These are phyloP conservation scores for Euclidium syriacum DNA, from an alignment of 345 rosid genomes.

Conservation along the genomic window DNA sequence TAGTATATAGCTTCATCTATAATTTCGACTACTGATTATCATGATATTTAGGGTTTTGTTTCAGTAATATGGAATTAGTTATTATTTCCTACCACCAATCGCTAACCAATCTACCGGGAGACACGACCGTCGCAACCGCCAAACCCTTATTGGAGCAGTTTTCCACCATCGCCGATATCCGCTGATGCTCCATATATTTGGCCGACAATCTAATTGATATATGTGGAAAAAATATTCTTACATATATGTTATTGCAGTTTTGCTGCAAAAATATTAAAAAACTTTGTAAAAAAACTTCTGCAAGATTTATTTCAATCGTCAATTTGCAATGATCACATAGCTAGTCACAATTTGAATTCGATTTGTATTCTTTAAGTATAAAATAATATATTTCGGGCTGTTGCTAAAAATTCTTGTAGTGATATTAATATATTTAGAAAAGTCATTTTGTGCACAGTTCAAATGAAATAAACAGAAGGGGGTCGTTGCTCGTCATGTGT, in stretches of 20 bases:
- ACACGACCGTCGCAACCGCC: too few species aligned
- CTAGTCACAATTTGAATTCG: background rate
- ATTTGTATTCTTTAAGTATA: background rate
- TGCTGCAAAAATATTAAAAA: too few species aligned
- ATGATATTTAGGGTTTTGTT: slow-evolving; percentile 4
- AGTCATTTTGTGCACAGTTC: background rate
- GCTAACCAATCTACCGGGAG: too few species aligned
- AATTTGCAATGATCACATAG: background rate
- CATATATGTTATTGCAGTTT: too few species aligned
- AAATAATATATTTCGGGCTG: background rate
- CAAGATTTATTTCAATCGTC: too few species aligned
- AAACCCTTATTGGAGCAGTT: too few species aligned
- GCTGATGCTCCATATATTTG: too few species aligned
- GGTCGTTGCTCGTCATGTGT: slow-evolving; percentile 9
- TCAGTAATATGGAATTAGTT: background rate
- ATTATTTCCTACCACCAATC: background rate
- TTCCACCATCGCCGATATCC: too few species aligned
- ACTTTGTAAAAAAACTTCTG: too few species aligned
- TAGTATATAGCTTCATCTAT: background rate
- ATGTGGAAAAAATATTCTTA: too few species aligned
- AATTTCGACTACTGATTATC: background rate
- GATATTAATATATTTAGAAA: background rate
- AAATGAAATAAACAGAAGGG: slow-evolving; percentile 9
- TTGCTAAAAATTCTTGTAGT: background rate
- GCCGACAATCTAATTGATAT: too few species aligned